Percentiles rank a stretch among this genome's conserved stretches.
phyloP scores from a whole-genome alignment of 371 early-diverging fungal genomes.

The Circinella minor region DNA sequence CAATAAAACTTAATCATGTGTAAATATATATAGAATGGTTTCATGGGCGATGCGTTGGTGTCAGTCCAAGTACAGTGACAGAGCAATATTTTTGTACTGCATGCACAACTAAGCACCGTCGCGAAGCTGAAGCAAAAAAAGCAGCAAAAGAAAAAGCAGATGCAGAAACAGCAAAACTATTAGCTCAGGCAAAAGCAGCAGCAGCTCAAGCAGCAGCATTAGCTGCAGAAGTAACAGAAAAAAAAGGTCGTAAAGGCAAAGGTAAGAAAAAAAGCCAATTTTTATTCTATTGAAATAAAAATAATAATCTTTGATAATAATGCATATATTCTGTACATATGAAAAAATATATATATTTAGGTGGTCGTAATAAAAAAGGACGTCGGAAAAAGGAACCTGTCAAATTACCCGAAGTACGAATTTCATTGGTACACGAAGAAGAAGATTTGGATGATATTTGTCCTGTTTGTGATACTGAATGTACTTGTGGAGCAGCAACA shows the following conservation, averaged over 20 bases:
- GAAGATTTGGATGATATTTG: conserved; percentile 62
- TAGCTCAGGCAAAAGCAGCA: background rate
- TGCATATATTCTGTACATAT: background rate
- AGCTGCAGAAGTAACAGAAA: background rate
- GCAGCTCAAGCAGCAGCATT: background rate
- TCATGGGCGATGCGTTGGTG: conserved; percentile 75
- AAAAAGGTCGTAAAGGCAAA: conserved; percentile 9
- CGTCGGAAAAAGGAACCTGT: conserved; percentile 18
- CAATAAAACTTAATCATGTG: background rate
- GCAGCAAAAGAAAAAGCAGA: background rate
- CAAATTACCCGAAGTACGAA: conserved; percentile 15
- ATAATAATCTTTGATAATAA: too few relatives aligned
- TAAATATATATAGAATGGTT: conserved; percentile 64
- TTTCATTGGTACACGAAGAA: conserved; percentile 27
- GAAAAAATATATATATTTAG: background rate
- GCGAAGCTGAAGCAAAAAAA: background rate
- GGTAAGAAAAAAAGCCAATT: background rate
- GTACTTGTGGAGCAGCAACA: conserved; percentile 52
- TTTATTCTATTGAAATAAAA: too few relatives aligned
- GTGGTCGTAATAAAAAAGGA: conserved; percentile 16
- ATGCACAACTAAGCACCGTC: conserved; percentile 24
- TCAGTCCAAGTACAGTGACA: conserved; percentile 53
- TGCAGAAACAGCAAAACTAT: background rate
- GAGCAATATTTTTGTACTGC: conserved; percentile 57
- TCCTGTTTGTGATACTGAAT: conserved; percentile 64